Evolutionary conservation across 495 filamentous ascomycete genomes (phyloP).

Genomic region (Aspergillus indologenus): DNA sequence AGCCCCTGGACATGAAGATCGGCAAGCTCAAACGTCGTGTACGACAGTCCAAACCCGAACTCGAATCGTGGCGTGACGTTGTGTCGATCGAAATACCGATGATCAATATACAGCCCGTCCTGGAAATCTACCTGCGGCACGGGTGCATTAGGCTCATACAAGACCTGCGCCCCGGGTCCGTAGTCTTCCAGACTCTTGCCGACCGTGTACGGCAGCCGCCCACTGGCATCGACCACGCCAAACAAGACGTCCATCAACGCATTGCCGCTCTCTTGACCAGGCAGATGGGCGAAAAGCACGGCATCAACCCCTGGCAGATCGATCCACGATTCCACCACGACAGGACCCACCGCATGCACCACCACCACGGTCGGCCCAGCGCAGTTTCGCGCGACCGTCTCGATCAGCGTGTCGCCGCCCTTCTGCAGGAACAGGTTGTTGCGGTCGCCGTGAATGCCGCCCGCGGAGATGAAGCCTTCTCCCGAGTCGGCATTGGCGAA

Average conservation of each 20-base stretch:
- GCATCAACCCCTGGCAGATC: conserved; percentile 75
- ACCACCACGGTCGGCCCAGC: conserved; percentile 76
- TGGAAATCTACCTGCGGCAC: conserved; percentile 81
- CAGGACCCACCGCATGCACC: conserved; percentile 88
- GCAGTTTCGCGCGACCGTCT: conserved; percentile 68
- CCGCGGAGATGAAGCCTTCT: conserved; percentile 61
- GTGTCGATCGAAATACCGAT: conserved; percentile 82
- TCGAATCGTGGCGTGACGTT: conserved; percentile 64
- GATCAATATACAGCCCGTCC: conserved; percentile 85
- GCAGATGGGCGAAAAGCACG: conserved; percentile 81
- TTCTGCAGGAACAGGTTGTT: conserved; percentile 77
- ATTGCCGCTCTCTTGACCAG: conserved; percentile 86
- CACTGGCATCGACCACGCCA: conserved; percentile 80
- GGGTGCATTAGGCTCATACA: conserved; percentile 68
- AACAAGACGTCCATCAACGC: conserved; percentile 82
- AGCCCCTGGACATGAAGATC: conserved; percentile 53
- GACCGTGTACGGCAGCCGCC: conserved; percentile 86
- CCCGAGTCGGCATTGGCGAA: conserved; percentile 62
- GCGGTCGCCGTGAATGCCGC: conserved; percentile 73
- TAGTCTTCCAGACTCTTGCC: conserved; percentile 80
- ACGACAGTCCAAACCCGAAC: conserved; percentile 71
- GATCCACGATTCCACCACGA: conserved; percentile 81
- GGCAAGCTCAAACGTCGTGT: conserved; percentile 75
- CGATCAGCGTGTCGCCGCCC: conserved; percentile 69
- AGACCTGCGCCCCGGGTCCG: conserved; percentile 70